Evolutionary conservation across 306 rosid species (phyloP), one percentile per base, ranked within the genome.

Genomic region (Arachis hypogaea): DNA sequence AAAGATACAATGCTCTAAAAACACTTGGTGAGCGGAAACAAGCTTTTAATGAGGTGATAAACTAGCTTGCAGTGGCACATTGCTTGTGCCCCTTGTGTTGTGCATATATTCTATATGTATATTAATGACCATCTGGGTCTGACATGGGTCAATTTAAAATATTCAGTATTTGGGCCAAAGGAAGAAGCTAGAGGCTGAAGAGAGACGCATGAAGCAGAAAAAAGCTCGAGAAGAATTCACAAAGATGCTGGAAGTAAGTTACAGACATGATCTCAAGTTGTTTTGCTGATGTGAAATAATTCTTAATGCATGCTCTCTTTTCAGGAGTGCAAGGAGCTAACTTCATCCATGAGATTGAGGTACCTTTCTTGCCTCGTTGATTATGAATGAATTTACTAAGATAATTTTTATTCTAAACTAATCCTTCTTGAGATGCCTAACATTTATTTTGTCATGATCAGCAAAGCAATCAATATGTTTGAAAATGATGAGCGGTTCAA

Each of bases 11-110:
- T 50, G 98, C 98, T 60, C 81, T 95, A 49, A 95, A 87, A 85
- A 95, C 99, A 63, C 93, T 87, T 60, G 99, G 99, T 56, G 99
- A 95, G 88, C 88, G 96, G 83, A 95, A 95, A 78, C 99, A 95
- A 85, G 98, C 99, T 64, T 95, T 92, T 79, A 90, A 95, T 83
- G 99, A 92, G 99, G 99, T 95, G 87, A 80, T 72, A 30, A 64
- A 38, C 75, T 64, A 50, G 72, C 62, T 49, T 68, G 55, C 16
- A 4, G 18, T 38, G 22, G 58, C 79, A 55, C 42, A 66, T 71
- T 71, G 57, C 75, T 45, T 70, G 49, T 14, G 12, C 7, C 11
- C 46, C 55, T 60, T 59, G 47, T 36, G n/a, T 54, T 43, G 65
- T 40, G 33, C 47, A 60, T 43, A 44, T 80, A 54, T 60, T 78